Conservation (phyloP, 805 yeast genomes). For the Ogataea glucozyma region DNA sequence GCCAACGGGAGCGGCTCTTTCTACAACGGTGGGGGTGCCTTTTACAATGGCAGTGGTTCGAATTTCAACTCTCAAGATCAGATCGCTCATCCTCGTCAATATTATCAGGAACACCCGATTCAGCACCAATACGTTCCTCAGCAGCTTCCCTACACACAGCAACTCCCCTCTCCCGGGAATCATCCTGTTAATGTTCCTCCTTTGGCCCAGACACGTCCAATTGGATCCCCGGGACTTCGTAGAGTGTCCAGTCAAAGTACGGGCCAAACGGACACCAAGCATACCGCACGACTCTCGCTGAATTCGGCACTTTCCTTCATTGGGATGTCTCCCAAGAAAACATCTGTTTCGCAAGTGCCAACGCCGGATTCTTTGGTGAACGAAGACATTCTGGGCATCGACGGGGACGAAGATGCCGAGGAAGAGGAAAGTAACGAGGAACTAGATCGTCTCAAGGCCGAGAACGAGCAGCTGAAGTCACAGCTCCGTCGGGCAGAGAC, state of each 20-base stretch:
- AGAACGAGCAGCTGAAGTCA: constrained; percentile 16
- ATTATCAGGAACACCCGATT: background rate
- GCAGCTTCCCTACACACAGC: constrained; percentile 4
- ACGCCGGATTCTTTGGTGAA: constrained; percentile 20
- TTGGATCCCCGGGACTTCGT: constrained; percentile 30
- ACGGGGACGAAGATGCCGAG: constrained; percentile 12
- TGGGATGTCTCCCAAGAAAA: constrained; percentile 20
- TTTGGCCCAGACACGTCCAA: constrained; percentile 14
- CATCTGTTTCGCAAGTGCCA: constrained; percentile 10
- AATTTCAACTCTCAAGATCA: background rate
- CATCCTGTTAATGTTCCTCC: constrained; percentile 11
- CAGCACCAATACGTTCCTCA: constrained; percentile 7
- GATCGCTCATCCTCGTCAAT: background rate
- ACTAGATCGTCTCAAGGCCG: constrained; percentile 12
- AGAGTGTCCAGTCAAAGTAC: constrained; percentile 13
- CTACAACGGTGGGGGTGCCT: too few species aligned
- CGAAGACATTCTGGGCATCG: constrained; percentile 6
- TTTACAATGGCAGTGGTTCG: background rate
- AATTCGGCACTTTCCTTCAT: constrained; percentile 28
- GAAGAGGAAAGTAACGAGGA: constrained; percentile 6
- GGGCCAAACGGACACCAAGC: constrained; percentile 8
- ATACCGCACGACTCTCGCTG: constrained; percentile 27
- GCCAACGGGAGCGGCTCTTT: constrained; percentile 10
- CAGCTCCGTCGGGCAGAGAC: background rate
- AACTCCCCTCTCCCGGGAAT: background rate